These are phyloP conservation scores for Baudoinia panamericana DNA, from an alignment of 495 filamentous ascomycete species.

Conservation along the genomic window DNA sequence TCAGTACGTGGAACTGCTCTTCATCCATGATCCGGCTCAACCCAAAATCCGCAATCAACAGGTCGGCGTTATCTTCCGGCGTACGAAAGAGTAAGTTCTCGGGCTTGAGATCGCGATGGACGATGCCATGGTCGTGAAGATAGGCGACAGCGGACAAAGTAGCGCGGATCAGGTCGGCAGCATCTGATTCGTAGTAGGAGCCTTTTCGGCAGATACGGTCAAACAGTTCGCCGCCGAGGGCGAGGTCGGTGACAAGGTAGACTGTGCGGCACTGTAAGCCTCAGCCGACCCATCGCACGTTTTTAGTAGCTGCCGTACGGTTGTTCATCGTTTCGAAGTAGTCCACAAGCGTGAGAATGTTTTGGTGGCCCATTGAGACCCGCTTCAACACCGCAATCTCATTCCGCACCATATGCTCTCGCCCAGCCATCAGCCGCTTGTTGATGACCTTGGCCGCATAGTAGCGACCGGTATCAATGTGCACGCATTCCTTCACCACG, in stretches of 20 bases:
- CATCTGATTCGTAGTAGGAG: conserved; percentile 94
- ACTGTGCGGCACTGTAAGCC: conserved; percentile 35
- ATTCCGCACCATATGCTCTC: conserved; percentile 98
- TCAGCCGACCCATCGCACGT: neutral
- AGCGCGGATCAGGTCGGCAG: conserved; percentile 85
- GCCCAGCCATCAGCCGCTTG: conserved; percentile 91
- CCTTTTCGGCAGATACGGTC: conserved; percentile 98
- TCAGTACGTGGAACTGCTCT: conserved; percentile 94
- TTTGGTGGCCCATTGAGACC: conserved; percentile 96
- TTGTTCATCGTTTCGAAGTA: conserved; percentile 99
- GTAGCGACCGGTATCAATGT: conserved; percentile 94
- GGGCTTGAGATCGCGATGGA: conserved; percentile 72
- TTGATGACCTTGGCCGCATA: conserved; percentile 99
- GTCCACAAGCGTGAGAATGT: conserved; percentile 93
- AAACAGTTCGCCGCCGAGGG: conserved; percentile 91
- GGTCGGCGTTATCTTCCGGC: conserved; percentile 67
- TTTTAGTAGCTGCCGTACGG: conserved; percentile 34
- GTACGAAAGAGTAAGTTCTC: conserved; percentile 71
- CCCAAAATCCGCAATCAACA: conserved; percentile 96
- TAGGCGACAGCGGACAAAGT: conserved; percentile 96
- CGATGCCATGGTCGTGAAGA: conserved; percentile 95
- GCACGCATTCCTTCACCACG: conserved; percentile 98
- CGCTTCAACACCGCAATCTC: conserved; percentile 94
- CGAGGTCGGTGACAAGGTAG: conserved; percentile 94
- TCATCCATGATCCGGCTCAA: conserved; percentile 95